These are phyloP conservation scores for Lathyrus aphaca DNA, from an alignment of 306 rosid genomes.

Conservation along the genomic window DNA sequence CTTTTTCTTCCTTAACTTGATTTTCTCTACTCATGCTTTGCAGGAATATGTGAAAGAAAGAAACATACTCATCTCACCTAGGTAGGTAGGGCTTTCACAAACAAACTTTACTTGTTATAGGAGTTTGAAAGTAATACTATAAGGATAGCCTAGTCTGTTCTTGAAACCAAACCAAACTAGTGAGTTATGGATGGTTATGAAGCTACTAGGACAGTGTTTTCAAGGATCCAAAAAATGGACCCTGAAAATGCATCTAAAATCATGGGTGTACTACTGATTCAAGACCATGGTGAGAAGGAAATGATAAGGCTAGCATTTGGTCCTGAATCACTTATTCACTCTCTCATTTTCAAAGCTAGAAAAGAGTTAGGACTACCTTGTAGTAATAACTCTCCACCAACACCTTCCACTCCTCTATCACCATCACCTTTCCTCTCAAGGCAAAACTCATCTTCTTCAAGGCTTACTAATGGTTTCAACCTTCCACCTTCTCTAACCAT, in stretches of 20 bases:
- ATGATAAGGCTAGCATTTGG: conserved; percentile 96
- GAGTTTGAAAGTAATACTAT: conserved; percentile 35
- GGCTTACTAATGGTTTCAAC: conserved; percentile 51
- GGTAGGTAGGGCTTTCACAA: conserved; percentile 84
- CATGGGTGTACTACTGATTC: conserved; percentile 90
- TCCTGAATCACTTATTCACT: conserved; percentile 81
- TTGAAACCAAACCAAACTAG: background rate
- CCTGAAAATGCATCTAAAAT: conserved; percentile 97
- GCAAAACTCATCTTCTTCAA: conserved; percentile 62
- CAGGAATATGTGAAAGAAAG: conserved; percentile 78
- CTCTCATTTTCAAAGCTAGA: conserved; percentile 73
- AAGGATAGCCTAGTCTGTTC: conserved; percentile 30
- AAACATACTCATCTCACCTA: conserved; percentile 54
- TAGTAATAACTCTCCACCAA: conserved; percentile 59
- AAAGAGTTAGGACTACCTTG: conserved; percentile 73
- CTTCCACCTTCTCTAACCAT: conserved; percentile 62
- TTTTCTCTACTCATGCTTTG: conserved; percentile 59
- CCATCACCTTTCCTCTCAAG: conserved; percentile 68
- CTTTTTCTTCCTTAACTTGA: conserved; percentile 45
- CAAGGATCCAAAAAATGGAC: conserved; percentile 90
- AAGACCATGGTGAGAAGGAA: conserved; percentile 98
- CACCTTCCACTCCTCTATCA: conserved; percentile 72
- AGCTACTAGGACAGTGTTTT: conserved; percentile 84
- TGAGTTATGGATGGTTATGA: conserved; percentile 84
- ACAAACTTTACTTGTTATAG: conserved; percentile 64